Conservation (phyloP, 495 filamentous ascomycete species). For the Lophiotrema nucula region DNA sequence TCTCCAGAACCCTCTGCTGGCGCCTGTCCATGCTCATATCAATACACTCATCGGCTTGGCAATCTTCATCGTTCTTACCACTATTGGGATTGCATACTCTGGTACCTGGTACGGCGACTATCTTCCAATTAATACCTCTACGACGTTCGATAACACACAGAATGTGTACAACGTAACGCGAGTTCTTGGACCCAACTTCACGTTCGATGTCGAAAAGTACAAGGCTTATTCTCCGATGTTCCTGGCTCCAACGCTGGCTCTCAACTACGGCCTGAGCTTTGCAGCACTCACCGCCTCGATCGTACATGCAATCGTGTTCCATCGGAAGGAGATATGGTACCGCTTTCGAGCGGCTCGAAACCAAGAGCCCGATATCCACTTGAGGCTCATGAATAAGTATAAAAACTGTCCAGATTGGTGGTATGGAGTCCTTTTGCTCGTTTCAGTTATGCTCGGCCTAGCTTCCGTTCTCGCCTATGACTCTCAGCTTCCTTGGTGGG, state of each 20-base stretch:
- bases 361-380: conserved; percentile 67
- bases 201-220: conserved; percentile 68
- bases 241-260: conserved; percentile 73
- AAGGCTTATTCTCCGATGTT: conserved; percentile 74
- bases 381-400: conserved; percentile 61
- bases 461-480: conserved; percentile 53
- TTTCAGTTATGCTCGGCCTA: conserved; percentile 53
- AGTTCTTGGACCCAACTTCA: conserved; percentile 67
- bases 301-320: conserved; percentile 68
- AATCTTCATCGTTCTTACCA: conserved; percentile 31
- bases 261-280: conserved; percentile 78
- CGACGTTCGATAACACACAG: conserved; percentile 62
- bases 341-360: conserved; percentile 51
- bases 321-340: conserved; percentile 66
- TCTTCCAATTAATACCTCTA: conserved; percentile 27
- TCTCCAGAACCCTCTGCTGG: conserved; percentile 64
- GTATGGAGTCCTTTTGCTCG: conserved; percentile 52
- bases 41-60: conserved; percentile 58
- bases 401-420: conserved; percentile 62
- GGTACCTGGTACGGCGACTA: conserved; percentile 22
- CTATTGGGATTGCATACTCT: conserved; percentile 32
- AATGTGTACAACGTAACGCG: conserved; percentile 71
- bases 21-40: conserved; percentile 64
- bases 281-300: conserved; percentile 69
- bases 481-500: conserved; percentile 48